Evolutionary conservation across 148 eudicot genomes (phyloP).

Genomic region (Tetragonia tetragonoides): DNA sequence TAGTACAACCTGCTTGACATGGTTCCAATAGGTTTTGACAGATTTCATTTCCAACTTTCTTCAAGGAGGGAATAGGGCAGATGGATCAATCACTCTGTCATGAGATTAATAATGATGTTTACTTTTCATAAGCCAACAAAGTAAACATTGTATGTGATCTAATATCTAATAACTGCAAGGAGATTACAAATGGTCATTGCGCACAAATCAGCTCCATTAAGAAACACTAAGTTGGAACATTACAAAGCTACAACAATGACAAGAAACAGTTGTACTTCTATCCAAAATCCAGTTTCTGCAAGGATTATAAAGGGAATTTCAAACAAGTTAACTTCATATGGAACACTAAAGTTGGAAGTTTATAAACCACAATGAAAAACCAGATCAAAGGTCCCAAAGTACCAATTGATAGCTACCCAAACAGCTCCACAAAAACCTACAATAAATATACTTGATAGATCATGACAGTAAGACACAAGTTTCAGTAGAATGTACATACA

Average conservation of each 20-base stretch:
- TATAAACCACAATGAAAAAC: not conserved
- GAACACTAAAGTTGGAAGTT: too few species aligned
- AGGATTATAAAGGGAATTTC: too few species aligned
- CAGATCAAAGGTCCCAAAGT: not conserved
- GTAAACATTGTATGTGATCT: too few species aligned
- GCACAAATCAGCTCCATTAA: not conserved
- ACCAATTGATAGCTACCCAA: not conserved
- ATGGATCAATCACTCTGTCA: too few species aligned
- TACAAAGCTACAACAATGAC: not conserved
- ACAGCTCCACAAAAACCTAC: not conserved
- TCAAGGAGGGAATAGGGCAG: too few species aligned
- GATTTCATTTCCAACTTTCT: too few species aligned
- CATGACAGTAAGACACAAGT: not conserved
- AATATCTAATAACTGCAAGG: not conserved
- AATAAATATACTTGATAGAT: not conserved
- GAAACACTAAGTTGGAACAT: not conserved
- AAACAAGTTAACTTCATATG: too few species aligned
- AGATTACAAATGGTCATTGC: not conserved
- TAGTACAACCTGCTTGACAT: too few species aligned
- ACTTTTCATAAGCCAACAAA: too few species aligned
- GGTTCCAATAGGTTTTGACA: too few species aligned
- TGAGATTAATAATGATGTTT: too few species aligned
- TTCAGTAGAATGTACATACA: conserved; percentile 24
- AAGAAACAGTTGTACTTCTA: not conserved
- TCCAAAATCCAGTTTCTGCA: too few species aligned